A percentile compares a stretch with the other conserved stretches of the same genome.
These are phyloP conservation scores for Aspergillus proliferans DNA, from an alignment of 2,329 filamentous ascomycete genomes.

Conservation along the genomic window DNA sequence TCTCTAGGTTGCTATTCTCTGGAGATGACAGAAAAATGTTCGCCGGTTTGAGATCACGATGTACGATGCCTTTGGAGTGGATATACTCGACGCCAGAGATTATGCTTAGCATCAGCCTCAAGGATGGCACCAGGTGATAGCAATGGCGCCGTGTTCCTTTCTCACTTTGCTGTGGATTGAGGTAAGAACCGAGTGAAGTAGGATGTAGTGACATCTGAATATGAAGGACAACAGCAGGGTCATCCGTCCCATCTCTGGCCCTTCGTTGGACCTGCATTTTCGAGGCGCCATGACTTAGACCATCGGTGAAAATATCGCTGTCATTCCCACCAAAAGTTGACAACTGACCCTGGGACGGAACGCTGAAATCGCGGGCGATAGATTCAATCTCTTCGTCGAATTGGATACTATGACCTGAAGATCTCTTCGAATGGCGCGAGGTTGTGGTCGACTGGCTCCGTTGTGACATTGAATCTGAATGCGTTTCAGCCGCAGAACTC, in stretches of 20 bases:
- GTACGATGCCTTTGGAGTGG: constrained; percentile 55
- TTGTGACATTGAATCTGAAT: constrained; percentile 13
- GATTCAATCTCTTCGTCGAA: constrained; percentile 46
- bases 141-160: constrained; percentile 47
- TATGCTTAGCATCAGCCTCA: constrained; percentile 54
- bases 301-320: constrained; percentile 38
- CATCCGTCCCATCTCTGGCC: constrained; percentile 17
- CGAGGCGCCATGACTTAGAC: constrained; percentile 29
- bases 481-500: constrained; percentile 16
- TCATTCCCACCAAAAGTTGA: constrained; percentile 32
- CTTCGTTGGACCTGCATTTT: constrained; percentile 25
- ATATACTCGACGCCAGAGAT: constrained; percentile 60
- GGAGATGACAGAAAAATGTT: constrained; percentile 58
- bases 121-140: constrained; percentile 54
- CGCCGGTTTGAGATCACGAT: constrained; percentile 62
- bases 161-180: constrained; percentile 36
- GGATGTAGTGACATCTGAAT: constrained; percentile 65
- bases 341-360: constrained; percentile 23
- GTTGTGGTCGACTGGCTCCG: constrained; percentile 35
- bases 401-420: constrained; percentile 18
- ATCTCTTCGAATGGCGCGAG: constrained; percentile 38
- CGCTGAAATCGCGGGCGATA: constrained; percentile 38
- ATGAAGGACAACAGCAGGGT: constrained; percentile 48
- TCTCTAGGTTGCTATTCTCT: constrained; percentile 42
- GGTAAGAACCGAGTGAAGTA: constrained; percentile 54